Base-by-base conservation (phyloP, 139 green algal genomes). In the Mychonastes homosphaera region DNA sequence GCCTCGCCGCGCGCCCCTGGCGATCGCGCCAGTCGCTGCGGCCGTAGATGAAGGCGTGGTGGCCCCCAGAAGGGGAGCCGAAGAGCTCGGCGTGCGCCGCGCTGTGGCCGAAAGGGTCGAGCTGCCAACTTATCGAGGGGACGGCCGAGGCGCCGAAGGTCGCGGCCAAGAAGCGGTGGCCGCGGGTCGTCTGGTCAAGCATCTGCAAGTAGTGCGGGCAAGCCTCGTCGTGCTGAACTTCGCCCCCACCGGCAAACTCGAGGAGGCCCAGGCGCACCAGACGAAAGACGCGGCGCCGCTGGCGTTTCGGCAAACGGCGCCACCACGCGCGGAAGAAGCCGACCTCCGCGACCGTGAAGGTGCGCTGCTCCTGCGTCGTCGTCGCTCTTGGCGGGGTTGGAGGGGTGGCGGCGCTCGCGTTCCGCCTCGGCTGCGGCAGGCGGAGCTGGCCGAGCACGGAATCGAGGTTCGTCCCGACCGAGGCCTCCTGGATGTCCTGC, bases 81-180 rank as follows among this genome's bases (percentile, higher is more conserved):
- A 95, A 58, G n/a, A 95, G 76, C 8, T 65, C 69, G 26, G 80
- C 84, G 38, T 96, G 86, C 0, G 82, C 87, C 28, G 72, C 51
- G 4, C 87, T 93, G 67, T 96, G 88, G 15, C 88, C 88, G 68
- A 96, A 96, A 12, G 88, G 88, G 63, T 96, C 88, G 29, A 96
- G 74, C 70, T 96, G 88, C 87, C 87, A 96, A 0, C 71, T 80
- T 1, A 94, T 59, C 0, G 29, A 58, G 0, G 88, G 88, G 4
- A 55, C 34, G 16, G n/a, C n/a, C n/a, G n/a, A n/a, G n/a, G 62
- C 39, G n/a, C 64, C 68, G 66, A 91, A 88, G 0, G 72, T 84
- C 2, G 65, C 43, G 24, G 75, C 73, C 45, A 91, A 58, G 43
- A 87, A 90, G 26, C 58, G 57, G 62, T 94, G 86, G 3, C 86